phyloP scores from a whole-genome alignment of 2,329 filamentous ascomycete species.

The Diplodia intermedia region DNA sequence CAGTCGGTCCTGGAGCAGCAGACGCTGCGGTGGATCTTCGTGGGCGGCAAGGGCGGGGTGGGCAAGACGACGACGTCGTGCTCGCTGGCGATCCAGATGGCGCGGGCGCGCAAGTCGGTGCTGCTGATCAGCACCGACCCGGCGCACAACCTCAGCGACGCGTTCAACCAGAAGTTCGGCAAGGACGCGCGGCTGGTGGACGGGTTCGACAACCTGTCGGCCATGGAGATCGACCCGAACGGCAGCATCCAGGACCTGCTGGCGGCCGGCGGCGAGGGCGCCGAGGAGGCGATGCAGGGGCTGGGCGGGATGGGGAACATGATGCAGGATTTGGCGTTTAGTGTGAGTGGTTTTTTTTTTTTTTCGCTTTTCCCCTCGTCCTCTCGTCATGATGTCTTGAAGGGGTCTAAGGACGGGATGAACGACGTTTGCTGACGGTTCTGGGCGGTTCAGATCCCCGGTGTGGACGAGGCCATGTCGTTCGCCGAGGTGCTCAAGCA shows the following conservation, averaged over 20 bases:
- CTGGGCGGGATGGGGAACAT: constrained; percentile 80
- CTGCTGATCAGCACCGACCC: constrained; percentile 98
- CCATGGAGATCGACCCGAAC: constrained; percentile 99
- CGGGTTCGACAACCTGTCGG: constrained; percentile 90
- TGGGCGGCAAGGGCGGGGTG: constrained; percentile 96
- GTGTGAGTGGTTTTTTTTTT: constrained; percentile 62
- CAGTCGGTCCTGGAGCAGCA: constrained; percentile 95
- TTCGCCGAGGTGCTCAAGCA: constrained; percentile 99
- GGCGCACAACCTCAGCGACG: constrained; percentile 96
- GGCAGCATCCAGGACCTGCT: constrained; percentile 96
- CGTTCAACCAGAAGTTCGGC: constrained; percentile 98
- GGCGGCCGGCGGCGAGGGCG: constrained; percentile 75
- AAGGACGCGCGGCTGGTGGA: constrained; percentile 94
- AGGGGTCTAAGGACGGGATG: background rate
- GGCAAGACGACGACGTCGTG: constrained; percentile 99
- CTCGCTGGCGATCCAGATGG: constrained; percentile 96
- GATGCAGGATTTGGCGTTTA: constrained; percentile 99
- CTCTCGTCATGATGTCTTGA: background rate
- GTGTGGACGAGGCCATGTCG: constrained; percentile 99
- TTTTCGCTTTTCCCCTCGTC: no score
- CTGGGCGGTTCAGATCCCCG: constrained; percentile 73
- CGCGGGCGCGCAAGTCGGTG: constrained; percentile 91
- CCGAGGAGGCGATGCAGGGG: constrained; percentile 73
- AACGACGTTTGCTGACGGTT: background rate
- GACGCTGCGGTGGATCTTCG: constrained; percentile 97